These are phyloP conservation scores for Eucalyptus cladocalyx DNA, from an alignment of 345 rosid species.

Conservation along the genomic window DNA sequence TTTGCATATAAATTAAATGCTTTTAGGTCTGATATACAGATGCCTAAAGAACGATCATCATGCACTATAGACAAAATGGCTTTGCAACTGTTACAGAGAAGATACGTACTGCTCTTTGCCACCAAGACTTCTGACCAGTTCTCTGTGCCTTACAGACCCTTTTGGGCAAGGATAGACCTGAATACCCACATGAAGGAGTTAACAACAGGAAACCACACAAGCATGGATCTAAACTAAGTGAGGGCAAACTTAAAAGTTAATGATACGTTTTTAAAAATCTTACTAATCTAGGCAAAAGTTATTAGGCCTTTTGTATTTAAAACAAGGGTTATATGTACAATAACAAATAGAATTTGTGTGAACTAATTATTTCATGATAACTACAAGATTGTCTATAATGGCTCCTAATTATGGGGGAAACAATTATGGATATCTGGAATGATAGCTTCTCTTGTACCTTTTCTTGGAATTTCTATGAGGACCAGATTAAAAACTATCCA, in stretches of 20 bases:
- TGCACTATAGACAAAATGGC: not conserved
- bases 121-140: constrained; percentile 58
- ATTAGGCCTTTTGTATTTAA: not conserved
- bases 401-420: not conserved
- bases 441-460: not conserved
- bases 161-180: constrained; percentile 90
- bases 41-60: not conserved
- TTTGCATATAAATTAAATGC: not conserved
- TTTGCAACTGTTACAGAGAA: not conserved
- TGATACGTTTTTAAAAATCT: not conserved
- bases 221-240: not conserved
- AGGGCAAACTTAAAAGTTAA: not conserved
- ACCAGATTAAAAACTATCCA: not conserved
- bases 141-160: constrained; percentile 70
- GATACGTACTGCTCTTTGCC: constrained; percentile 65
- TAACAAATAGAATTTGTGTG: not conserved
- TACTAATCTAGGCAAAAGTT: not conserved
- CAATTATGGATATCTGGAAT: not conserved
- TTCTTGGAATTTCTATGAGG: not conserved
- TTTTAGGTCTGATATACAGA: not conserved
- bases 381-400: not conserved
- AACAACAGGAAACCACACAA: not conserved
- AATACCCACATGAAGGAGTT: not conserved
- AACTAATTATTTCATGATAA: not conserved
- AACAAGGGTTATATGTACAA: not conserved